Evolutionary conservation across 208 protist species (phyloP), one percentile per base, ranked within the genome.

Genomic region (Polymyxa betae): DNA sequence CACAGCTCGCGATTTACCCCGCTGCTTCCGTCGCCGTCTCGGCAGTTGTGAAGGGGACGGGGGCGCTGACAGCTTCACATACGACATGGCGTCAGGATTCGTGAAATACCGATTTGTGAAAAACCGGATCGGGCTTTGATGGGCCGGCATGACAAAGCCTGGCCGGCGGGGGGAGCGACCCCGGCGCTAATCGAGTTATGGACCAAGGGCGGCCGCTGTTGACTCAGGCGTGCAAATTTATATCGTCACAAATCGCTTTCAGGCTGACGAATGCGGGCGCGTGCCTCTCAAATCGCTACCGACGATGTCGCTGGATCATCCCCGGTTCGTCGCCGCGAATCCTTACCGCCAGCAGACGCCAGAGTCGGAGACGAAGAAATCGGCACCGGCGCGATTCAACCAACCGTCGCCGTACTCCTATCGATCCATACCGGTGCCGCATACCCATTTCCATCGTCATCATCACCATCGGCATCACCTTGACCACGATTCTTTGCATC

Each of bases 51-150:
- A 35, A 5, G 40, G 72, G 5, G 72, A 35, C 16, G 72, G 72
- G 12, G 72, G 35, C 72, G 5, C 16, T 43, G 72, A 82, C 5
- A 82, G 5, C n/a, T 82, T 82, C 72, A 82, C 72, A 35, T 35
- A 82, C 35, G 16, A 35, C 72, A 35, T 5, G 16, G 72, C 72
- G 10, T 82, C 40, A n/a, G 72, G 72, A 43, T 82, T 82, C n/a
- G 72, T 82, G 72, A 82, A 82, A 82, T 82, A 43, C 72, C 35
- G 5, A 5, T 35, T 45, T 20, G 16, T 82, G 35, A 38, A 82
- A 43, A 82, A 82, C n/a, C 40, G 72, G 72, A 82, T 82, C 10
- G 72, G 16, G 72, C n/a, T 35, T 29, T 60, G 5, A 5, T 60
- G 49, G 12, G 24, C 5, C 24, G 49, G 49, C 49, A 60, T 60